These are phyloP conservation scores for Hyaloscypha finlandica DNA, from an alignment of 495 filamentous ascomycete species.

Conservation along the genomic window DNA sequence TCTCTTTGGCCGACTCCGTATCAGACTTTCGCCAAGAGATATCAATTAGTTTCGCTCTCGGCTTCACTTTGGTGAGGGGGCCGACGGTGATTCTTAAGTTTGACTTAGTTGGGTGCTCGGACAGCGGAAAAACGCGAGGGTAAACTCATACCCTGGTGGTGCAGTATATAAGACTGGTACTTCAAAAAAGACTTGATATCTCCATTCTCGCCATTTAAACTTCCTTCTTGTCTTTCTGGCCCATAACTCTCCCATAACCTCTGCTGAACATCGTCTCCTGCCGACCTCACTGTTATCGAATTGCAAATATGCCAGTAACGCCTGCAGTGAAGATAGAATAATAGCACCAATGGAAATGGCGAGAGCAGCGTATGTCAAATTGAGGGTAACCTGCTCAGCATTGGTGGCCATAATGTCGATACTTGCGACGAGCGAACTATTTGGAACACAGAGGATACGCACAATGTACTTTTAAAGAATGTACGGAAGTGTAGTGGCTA, in stretches of 20 bases:
- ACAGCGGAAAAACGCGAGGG: background rate
- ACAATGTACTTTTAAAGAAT: background rate
- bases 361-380: background rate
- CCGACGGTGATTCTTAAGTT: background rate
- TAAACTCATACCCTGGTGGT: background rate
- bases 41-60: background rate
- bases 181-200: background rate
- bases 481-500: background rate
- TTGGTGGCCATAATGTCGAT: background rate
- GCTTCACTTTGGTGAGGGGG: background rate
- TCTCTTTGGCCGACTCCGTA: background rate
- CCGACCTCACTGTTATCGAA: background rate
- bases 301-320: background rate
- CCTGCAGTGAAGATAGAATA: background rate
- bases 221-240: background rate
- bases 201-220: background rate
- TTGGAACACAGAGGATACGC: background rate
- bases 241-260: background rate
- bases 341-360: background rate
- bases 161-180: background rate
- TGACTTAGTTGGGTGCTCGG: background rate
- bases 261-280: conserved; percentile 1
- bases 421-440: background rate
- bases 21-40: background rate
- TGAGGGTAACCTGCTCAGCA: background rate